Percentiles rank a stretch among this genome's conserved stretches.
phyloP scores from a whole-genome alignment of 331 rosid species.

The Spiraea crenata region DNA sequence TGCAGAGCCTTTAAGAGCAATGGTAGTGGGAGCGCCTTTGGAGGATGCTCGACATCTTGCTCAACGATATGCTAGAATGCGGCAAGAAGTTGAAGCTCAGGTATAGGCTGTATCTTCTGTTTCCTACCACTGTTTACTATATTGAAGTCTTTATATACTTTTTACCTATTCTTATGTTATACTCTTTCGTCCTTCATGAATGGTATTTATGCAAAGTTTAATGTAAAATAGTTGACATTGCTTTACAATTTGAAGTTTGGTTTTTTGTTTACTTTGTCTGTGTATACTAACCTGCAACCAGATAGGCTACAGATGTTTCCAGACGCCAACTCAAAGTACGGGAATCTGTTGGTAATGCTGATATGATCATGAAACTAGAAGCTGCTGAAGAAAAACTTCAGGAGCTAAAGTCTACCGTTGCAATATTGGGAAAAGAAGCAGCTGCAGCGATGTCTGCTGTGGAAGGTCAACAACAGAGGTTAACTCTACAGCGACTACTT shows the following conservation, averaged over 20 bases:
- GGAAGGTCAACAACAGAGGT: constrained; percentile 89
- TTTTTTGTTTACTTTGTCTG: constrained; percentile 23
- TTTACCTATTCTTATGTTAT: not conserved
- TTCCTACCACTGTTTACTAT: not conserved
- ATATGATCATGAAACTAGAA: constrained; percentile 68
- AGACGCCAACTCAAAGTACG: constrained; percentile 72
- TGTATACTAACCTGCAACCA: constrained; percentile 44
- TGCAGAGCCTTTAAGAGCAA: constrained; percentile 88
- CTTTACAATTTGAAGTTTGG: not conserved
- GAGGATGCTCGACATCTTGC: constrained; percentile 97
- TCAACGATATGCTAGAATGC: constrained; percentile 79
- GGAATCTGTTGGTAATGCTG: constrained; percentile 66
- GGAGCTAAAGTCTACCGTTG: constrained; percentile 72
- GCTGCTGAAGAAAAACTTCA: constrained; percentile 74
- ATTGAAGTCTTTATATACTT: not conserved
- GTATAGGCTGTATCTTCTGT: constrained; percentile 33
- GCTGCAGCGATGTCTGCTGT: constrained; percentile 91
- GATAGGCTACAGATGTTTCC: constrained; percentile 86
- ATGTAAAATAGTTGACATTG: not conserved
- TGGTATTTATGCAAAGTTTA: not conserved
- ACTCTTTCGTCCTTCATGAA: not conserved
- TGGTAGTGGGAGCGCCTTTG: constrained; percentile 89
- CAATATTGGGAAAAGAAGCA: constrained; percentile 84
- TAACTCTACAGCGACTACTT: constrained; percentile 86
- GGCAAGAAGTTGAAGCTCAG: constrained; percentile 95